Evolutionary conservation across 345 rosid genomes (phyloP), one percentile per base, ranked within the genome.

Genomic region (Odontarrhena argentea): DNA sequence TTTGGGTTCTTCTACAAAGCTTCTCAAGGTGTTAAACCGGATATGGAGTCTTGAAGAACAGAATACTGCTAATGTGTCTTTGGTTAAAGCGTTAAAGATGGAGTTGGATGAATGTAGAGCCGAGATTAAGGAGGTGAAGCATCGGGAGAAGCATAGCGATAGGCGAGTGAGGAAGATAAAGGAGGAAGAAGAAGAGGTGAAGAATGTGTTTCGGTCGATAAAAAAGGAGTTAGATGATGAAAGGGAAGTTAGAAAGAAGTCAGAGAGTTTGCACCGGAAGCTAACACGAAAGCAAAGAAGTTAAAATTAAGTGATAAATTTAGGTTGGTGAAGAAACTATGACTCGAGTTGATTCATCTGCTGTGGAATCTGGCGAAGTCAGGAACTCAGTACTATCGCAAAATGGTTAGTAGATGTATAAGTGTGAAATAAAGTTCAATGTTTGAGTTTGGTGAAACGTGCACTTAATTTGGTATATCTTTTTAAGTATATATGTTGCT

Each of bases 1-100:
- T 76, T 84, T 87, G 38, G 84, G 85, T 68, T 76, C 97, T 35
- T 91, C 99, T 8, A 79, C 85, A 1, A 88, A 91, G 80, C 77
- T 95, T 58, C 79, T 95, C 58, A 95, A 87, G 65, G 86, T 95
- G 55, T 75, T 94, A 7, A 88, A 91, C 55, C 84, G 89, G 58
- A 91, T 94, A 43, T 87, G 96, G 96, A 85, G 86, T 78, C 88
- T 94, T 7, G 97, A 94, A 79, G 96, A 94, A 63, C 97, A 86
- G 59, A 88, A 88, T 52, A 70, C 82, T 34, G 86, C 96, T 2
- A 87, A 89, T 48, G 59, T 76, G 76, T 82, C 91, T 25, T 66
- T 91, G 76, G 79, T 87, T 53, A 85, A 83, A 69, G 80, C 84
- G 57, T 61, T 91, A 61, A 95, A 86, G 72, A 80, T 63, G 25